Evolutionary conservation across 2,329 filamentous ascomycete genomes (phyloP), one percentile per base, ranked within the genome.

Genomic region (Colletotrichum sp.): DNA sequence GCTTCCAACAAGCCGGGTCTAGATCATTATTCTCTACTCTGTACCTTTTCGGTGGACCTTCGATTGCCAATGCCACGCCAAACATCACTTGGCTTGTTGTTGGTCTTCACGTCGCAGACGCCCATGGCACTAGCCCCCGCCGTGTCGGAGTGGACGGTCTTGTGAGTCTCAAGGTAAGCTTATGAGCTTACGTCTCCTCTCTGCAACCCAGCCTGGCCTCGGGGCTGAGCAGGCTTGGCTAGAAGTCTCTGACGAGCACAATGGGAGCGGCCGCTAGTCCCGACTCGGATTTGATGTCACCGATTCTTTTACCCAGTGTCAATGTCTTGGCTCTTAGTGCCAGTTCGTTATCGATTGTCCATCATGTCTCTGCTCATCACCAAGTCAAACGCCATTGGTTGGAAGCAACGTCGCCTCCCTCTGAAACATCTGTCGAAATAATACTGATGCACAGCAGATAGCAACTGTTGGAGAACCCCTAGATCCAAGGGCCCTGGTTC

Each of bases 161-260:
- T 65, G 58, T 36, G n/a, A 60, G 52, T 60, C 62, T 66, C 34
- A 43, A 60, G 55, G 70, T 76, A 74, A 76, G 74, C 74, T 74
- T 74, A 74, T 74, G 65, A 76, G 74, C 70, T 69, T 74, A 69
- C 74, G 70, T 76, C 74, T 65, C 64, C 64, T 55, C 52, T 39
- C 58, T 60, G 58, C 74, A 36, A 69, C 60, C 64, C 48, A 64
- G 70, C 60, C 43, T 58, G 65, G 27, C 64, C 48, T 65, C 18
- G 48, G 70, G 62, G 64, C 70, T 43, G 48, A 69, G 74, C 48
- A 43, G 39, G 48, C 74, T 76, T 74, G 74, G 70, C 74, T 43
- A 27, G 28, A 48, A 43, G 48, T 65, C 43, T 74, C 74, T 76
- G 74, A 68, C 73, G 64, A 65, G n/a, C 43, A 72, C 18, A 25